A percentile compares a stretch with the other conserved stretches of the same genome.
Evolutionary conservation across 1,139 yeast species (phyloP).

Genomic region (Kodamaea sp.): DNA sequence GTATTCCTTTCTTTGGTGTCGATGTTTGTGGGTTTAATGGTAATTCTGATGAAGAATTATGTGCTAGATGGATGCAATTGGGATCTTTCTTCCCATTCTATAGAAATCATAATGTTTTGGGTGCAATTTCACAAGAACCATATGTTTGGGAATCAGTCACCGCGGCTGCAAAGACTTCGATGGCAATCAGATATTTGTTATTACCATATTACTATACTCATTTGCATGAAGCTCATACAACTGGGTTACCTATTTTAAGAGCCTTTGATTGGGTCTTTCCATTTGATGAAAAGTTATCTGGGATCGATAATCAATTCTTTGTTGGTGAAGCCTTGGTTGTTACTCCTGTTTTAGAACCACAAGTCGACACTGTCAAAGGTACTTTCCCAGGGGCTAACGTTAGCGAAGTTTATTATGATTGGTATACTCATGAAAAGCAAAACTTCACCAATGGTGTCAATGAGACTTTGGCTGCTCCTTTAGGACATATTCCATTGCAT

Average conservation of each 20-base stretch:
- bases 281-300: slow-evolving; percentile 13
- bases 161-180: slow-evolving; percentile 19
- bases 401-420: slow-evolving; percentile 29
- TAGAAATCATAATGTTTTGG: slow-evolving; percentile 21
- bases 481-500: slow-evolving; percentile 22
- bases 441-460: slow-evolving; percentile 20
- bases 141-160: slow-evolving; percentile 20
- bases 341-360: slow-evolving; percentile 23
- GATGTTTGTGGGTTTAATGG: slow-evolving; percentile 25
- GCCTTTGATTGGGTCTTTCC: slow-evolving; percentile 23
- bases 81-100: slow-evolving; percentile 25
- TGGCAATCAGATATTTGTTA: slow-evolving; percentile 19
- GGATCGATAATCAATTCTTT: slow-evolving; percentile 21
- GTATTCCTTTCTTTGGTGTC: slow-evolving; percentile 23
- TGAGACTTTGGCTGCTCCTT: slow-evolving; percentile 21
- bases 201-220: slow-evolving; percentile 23
- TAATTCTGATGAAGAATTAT: slow-evolving; percentile 21
- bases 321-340: slow-evolving; percentile 24
- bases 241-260: slow-evolving; percentile 21
- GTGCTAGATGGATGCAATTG: slow-evolving; percentile 26
- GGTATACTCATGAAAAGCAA: slow-evolving; percentile 25
- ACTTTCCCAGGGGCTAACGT: slow-evolving; percentile 21
- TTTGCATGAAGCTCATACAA: slow-evolving; percentile 19
- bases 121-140: slow-evolving; percentile 22
- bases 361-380: slow-evolving; percentile 22